Conservation (phyloP, 441 rosid genomes). For the Pelargonium myrrhifolium region DNA sequence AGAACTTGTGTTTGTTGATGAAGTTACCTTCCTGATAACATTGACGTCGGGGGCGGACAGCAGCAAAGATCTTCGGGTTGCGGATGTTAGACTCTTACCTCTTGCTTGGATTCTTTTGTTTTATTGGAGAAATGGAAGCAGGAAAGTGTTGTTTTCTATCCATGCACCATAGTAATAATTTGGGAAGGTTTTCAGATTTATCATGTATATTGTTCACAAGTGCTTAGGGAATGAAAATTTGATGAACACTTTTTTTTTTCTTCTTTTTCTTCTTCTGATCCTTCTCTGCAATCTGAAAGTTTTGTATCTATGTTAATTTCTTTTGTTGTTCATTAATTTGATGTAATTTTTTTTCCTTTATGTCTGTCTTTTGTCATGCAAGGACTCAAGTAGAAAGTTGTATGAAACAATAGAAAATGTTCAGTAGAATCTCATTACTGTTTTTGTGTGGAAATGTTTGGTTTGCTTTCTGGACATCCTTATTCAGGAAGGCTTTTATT, state of each 20-base stretch:
- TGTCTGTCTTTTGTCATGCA: too few relatives aligned
- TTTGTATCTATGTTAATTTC: neutral
- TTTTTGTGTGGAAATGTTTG: neutral
- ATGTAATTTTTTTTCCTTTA: neutral
- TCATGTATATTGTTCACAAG: neutral
- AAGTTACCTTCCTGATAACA: constrained; percentile 36
- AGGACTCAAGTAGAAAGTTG: too few relatives aligned
- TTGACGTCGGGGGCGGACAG: constrained; percentile 29
- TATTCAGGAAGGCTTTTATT: too few relatives aligned
- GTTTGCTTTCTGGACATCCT: neutral
- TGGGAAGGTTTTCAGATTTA: too few relatives aligned
- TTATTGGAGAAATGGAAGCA: neutral
- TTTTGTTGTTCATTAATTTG: neutral
- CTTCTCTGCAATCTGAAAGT: neutral
- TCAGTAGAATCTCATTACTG: too few relatives aligned
- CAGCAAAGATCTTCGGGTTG: constrained; percentile 33
- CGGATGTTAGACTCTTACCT: constrained; percentile 24
- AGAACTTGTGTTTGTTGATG: neutral
- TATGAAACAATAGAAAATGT: too few relatives aligned
- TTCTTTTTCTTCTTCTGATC: neutral
- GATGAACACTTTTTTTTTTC: neutral
- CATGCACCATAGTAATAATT: neutral
- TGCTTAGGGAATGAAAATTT: neutral
- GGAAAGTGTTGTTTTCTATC: neutral
- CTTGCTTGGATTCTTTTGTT: neutral